Evolutionary conservation across 192 early-diverging fungal genomes (phyloP).

Genomic region (Backusella luteola): DNA sequence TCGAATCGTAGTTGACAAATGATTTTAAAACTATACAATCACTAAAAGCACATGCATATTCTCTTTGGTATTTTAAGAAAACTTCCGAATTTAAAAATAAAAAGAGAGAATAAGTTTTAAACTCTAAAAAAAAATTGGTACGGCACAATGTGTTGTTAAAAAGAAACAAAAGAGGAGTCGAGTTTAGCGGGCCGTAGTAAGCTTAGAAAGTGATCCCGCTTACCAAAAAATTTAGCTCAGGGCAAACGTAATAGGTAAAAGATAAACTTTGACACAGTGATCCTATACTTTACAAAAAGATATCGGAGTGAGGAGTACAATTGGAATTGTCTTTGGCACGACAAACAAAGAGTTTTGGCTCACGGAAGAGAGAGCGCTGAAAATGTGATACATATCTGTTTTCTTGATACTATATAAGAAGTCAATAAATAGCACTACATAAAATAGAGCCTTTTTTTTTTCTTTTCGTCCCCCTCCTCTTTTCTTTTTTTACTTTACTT

Average conservation of each 20-base stretch:
- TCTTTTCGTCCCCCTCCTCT: neutral
- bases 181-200: neutral
- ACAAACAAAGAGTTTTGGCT: neutral
- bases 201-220: neutral
- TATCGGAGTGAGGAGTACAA: neutral
- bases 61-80: neutral
- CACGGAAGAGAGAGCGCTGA: neutral
- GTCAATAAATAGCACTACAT: neutral
- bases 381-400: conserved; percentile 3
- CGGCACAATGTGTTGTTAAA: neutral
- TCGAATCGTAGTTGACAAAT: neutral
- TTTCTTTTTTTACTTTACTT: neutral
- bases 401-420: neutral
- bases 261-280: conserved; percentile 1
- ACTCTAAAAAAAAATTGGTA: neutral
- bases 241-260: neutral
- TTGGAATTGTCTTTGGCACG: conserved; percentile 1
- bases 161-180: neutral
- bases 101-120: neutral
- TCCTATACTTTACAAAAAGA: neutral
- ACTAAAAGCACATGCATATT: neutral
- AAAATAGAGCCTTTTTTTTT: neutral
- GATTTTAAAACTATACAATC: neutral
- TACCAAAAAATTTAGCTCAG: neutral
- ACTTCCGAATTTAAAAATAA: neutral